phyloP scores from a whole-genome alignment of 2,329 filamentous ascomycete species.

The Talaromyces sp. region DNA sequence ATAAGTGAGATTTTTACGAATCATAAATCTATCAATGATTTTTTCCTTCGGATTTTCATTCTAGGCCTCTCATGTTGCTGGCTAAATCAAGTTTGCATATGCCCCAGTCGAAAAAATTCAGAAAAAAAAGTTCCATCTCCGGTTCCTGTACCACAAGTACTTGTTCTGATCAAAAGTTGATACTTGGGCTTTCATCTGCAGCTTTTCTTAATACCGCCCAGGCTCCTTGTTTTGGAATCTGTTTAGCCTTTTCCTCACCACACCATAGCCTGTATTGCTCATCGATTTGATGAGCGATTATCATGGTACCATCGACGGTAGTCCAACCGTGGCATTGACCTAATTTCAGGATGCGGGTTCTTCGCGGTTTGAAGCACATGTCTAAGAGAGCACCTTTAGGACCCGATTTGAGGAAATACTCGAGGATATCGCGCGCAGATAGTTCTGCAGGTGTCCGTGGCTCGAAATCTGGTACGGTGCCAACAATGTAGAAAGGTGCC shows the following conservation, averaged over 20 bases:
- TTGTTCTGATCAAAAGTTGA: constrained; percentile 27
- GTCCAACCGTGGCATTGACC: constrained; percentile 34
- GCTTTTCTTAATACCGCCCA: constrained; percentile 32
- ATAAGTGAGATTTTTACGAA: neutral
- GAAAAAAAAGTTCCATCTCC: neutral
- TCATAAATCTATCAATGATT: neutral
- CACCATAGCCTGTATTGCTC: constrained; percentile 41
- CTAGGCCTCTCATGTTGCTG: neutral
- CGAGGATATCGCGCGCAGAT: constrained; percentile 25
- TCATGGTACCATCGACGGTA: constrained; percentile 39
- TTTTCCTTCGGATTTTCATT: neutral
- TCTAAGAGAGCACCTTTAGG: constrained; percentile 38
- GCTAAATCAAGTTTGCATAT: neutral
- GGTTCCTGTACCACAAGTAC: neutral
- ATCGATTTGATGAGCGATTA: constrained; percentile 43
- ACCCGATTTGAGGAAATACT: constrained; percentile 25
- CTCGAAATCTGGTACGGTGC: constrained; percentile 39
- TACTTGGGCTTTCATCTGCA: constrained; percentile 33
- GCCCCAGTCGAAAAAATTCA: neutral
- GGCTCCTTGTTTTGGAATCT: constrained; percentile 27
- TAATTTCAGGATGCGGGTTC: constrained; percentile 36
- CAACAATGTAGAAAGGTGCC: constrained; percentile 36
- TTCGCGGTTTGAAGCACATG: constrained; percentile 44
- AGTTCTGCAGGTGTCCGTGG: constrained; percentile 30
- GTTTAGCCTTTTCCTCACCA: constrained; percentile 26